Conservation (phyloP, 1,284 basidiomycete genomes). For the Chalciporus sp. region DNA sequence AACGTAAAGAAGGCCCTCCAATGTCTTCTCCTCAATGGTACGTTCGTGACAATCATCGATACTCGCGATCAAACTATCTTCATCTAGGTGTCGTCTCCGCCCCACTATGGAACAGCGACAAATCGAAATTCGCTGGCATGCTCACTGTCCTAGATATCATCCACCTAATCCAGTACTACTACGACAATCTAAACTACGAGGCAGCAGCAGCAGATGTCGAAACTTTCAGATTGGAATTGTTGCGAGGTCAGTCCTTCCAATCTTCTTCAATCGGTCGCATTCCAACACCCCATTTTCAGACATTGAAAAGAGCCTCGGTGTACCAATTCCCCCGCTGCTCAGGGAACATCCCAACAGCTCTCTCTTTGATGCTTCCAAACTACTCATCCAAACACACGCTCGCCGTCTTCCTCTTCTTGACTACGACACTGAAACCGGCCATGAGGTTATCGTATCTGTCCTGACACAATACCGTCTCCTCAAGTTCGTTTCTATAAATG, state of each 20-base stretch:
- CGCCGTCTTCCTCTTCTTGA: conserved; percentile 94
- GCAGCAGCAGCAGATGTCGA: conserved; percentile 91
- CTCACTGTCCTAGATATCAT: conserved; percentile 96
- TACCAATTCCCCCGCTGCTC: conserved; percentile 90
- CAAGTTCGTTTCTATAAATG: conserved; percentile 99
- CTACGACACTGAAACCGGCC: conserved; percentile 89
- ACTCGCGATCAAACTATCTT: neutral
- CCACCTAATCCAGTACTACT: conserved; percentile 96
- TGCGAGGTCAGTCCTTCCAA: conserved; percentile 66
- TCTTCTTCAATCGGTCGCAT: conserved; percentile 5
- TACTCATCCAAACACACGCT: conserved; percentile 95
- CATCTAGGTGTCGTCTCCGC: conserved; percentile 91
- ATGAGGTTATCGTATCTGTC: conserved; percentile 95
- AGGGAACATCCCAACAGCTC: conserved; percentile 88
- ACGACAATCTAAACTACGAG: conserved; percentile 85
- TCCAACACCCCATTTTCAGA: conserved; percentile 50
- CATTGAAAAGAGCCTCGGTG: conserved; percentile 91
- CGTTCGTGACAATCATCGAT: conserved; percentile 16
- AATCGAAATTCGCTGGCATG: conserved; percentile 92
- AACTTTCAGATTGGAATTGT: conserved; percentile 86
- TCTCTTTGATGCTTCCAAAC: conserved; percentile 88
- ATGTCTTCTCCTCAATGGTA: conserved; percentile 87
- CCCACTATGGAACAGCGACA: conserved; percentile 96
- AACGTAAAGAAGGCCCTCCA: conserved; percentile 93
- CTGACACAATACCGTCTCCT: conserved; percentile 97